Base-by-base conservation (phyloP, 352 stramenopile genomes). In the Phytophthora fragariae region DNA sequence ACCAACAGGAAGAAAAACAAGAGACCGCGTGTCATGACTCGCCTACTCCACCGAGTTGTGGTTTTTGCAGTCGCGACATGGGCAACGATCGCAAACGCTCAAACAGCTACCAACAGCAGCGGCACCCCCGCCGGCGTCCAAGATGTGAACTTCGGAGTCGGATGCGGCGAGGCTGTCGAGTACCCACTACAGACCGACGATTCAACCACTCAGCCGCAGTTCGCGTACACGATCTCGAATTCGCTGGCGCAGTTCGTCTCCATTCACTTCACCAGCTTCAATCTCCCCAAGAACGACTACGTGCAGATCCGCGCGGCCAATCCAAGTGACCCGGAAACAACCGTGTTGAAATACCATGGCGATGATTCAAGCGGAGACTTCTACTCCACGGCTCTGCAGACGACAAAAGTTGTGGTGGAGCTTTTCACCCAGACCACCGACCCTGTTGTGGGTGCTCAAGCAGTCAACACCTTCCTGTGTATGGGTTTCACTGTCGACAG, bases 221-320 rank as follows among this genome's bases (percentile, higher is more conserved):
- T 84, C 50, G 63, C 67, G 29, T 84, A 70, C 68, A 67, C 62
- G 46, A 68, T 92, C 59, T 72, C 73, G 24, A 85, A 89, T 58
- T 57, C 70, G 3, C 35, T 79, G 31, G 87, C 84, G 1, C 57
- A 85, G 29, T 92, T 93, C 35, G 69, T 92, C 56, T 73, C 82
- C 21, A 47, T 94, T 24, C 81, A 93, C 68, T 91, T 94, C 53
- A 72, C 71, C 2, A 57, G 79, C 44, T 92, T 95, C 62, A 86
- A 92, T 60, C 68, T 93, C 0, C 86, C 84, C 1, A 56, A 75
- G 27, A 76, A 73, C 44, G 86, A 95, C 66, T 88, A 84, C 55
- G 57, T 95, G n/a, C 53, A 84, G 19, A 63, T 95, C 2, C 72
- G 69, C 11, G 57, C 82, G 0, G 72, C 77, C 17, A 62, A 85